Evolutionary conservation across 2,329 filamentous ascomycete species (phyloP).

Genomic region (Phoma herbarum): DNA sequence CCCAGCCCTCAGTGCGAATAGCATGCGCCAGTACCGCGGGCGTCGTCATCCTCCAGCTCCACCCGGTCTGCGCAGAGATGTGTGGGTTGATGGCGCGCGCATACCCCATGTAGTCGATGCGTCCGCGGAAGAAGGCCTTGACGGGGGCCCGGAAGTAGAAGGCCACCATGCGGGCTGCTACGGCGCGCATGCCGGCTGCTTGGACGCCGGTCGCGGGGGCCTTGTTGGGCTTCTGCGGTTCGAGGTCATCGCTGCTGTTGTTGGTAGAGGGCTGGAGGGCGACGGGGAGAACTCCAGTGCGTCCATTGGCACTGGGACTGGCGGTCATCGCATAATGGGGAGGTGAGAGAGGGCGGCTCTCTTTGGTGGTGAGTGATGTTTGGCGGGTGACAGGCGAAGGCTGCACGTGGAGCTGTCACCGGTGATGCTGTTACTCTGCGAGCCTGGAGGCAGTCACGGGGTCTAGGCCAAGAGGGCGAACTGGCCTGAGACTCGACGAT

Average conservation of each 20-base stretch:
- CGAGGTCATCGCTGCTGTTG: constrained; percentile 26
- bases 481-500: background rate
- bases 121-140: constrained; percentile 89
- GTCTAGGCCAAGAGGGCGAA: no score
- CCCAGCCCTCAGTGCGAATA: constrained; percentile 74
- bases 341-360: constrained; percentile 26
- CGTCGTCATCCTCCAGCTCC: constrained; percentile 72
- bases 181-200: constrained; percentile 81
- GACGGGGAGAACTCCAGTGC: constrained; percentile 44
- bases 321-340: constrained; percentile 48
- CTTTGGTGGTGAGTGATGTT: background rate
- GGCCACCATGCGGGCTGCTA: constrained; percentile 83
- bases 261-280: constrained; percentile 22
- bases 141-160: constrained; percentile 93
- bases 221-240: constrained; percentile 56
- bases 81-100: constrained; percentile 69
- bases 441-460: background rate
- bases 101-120: constrained; percentile 82
- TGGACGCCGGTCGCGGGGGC: constrained; percentile 76
- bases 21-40: constrained; percentile 74
- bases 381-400: constrained; percentile 8
- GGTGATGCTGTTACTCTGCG: background rate
- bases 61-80: constrained; percentile 57
- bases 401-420: constrained; percentile 25
- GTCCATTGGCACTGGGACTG: constrained; percentile 48